Percentiles rank a stretch among this genome's conserved stretches.
These are phyloP conservation scores for Rhinocladiella mackenziei DNA, from an alignment of 2,329 filamentous ascomycete genomes.

Conservation along the genomic window DNA sequence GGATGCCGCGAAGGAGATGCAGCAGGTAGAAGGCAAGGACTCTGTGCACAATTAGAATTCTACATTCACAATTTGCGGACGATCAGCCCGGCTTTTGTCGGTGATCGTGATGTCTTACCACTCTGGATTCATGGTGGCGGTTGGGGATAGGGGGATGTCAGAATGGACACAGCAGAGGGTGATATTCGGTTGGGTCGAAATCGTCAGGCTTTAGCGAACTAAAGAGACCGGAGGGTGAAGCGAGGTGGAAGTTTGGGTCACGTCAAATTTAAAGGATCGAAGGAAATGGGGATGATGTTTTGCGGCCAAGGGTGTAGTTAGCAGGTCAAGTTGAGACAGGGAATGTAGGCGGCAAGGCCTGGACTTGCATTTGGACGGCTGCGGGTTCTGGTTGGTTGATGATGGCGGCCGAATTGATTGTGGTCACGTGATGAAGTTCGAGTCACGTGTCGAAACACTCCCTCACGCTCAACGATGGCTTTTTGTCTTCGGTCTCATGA, in stretches of 20 bases:
- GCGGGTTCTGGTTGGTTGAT: too few species aligned
- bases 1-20: neutral
- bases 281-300: conserved; percentile 1
- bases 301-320: conserved; percentile 1
- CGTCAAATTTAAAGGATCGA: neutral
- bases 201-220: conserved; percentile 2
- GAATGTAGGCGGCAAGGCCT: neutral
- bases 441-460: neutral
- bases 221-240: conserved; percentile 1
- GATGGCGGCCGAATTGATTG: neutral
- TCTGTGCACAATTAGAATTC: conserved; percentile 14
- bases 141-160: conserved; percentile 2
- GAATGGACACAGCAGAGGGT: neutral
- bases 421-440: neutral
- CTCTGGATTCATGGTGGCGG: conserved; percentile 48
- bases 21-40: conserved; percentile 1
- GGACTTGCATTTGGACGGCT: neutral
- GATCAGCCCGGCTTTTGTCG: conserved; percentile 5
- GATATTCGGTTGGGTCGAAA: neutral
- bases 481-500: too few species aligned
- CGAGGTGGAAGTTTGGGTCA: conserved; percentile 4
- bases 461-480: too few species aligned
- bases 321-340: neutral
- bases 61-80: neutral
- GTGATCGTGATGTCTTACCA: conserved; percentile 37